Evolutionary conservation across 768 basidiomycete species (phyloP).

Genomic region (Cantharellus anzutake): DNA sequence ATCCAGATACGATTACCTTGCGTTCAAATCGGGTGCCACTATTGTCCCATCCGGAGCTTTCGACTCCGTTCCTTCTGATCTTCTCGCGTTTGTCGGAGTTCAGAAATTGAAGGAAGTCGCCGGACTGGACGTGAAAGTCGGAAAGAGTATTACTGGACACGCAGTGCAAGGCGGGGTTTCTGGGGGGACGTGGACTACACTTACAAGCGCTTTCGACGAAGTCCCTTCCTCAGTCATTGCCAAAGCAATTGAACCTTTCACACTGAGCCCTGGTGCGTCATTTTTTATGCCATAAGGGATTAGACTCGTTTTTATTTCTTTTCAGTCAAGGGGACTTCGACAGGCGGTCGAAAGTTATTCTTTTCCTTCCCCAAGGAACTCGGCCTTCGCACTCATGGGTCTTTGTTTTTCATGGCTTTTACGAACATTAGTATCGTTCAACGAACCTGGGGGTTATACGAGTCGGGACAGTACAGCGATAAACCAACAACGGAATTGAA

Average conservation of each 20-base stretch:
- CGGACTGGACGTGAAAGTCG: slow-evolving; percentile 16
- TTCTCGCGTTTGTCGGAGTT: slow-evolving; percentile 46
- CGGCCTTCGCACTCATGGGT: slow-evolving; percentile 19
- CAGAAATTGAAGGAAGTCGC: slow-evolving; percentile 38
- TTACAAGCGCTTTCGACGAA: slow-evolving; percentile 17
- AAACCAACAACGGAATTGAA: slow-evolving; percentile 8
- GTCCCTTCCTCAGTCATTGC: slow-evolving; percentile 16
- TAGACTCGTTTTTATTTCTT: slow-evolving; percentile 6
- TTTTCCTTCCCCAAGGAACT: slow-evolving; percentile 19
- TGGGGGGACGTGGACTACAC: slow-evolving; percentile 37
- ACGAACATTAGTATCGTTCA: slow-evolving; percentile 32
- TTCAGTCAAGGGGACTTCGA: slow-evolving; percentile 18
- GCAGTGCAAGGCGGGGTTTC: slow-evolving; percentile 31
- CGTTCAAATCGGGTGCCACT: slow-evolving; percentile 47
- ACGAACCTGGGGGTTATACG: slow-evolving; percentile 28
- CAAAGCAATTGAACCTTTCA: slow-evolving; percentile 20
- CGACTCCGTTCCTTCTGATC: slow-evolving; percentile 63
- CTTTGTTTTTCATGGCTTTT: slow-evolving; percentile 26
- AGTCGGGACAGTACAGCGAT: slow-evolving; percentile 5
- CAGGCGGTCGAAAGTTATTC: slow-evolving; percentile 16
- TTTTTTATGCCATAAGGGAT: neutral
- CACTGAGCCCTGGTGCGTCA: slow-evolving; percentile 26
- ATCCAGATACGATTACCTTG: slow-evolving; percentile 47
- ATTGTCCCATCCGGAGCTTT: slow-evolving; percentile 66
- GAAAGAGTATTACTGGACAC: slow-evolving; percentile 38